Percentiles rank a stretch among this genome's conserved stretches.
phyloP scores from a whole-genome alignment of 495 filamentous ascomycete genomes.

The Aspergillus conjunctus region DNA sequence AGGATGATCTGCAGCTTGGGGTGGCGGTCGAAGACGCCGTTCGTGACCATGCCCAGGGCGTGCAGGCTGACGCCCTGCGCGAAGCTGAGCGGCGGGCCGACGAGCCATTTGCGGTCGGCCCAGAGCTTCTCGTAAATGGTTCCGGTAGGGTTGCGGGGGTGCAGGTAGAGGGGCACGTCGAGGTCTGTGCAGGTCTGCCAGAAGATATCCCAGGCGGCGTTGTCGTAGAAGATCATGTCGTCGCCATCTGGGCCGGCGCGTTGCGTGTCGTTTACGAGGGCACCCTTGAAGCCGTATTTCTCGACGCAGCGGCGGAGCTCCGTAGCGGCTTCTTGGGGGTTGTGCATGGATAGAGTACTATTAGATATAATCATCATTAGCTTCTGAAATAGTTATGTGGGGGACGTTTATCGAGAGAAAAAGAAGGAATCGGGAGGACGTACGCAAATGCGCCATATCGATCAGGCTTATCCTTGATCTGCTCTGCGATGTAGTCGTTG shows the following conservation, averaged over 20 bases:
- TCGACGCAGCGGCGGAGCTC: constrained; percentile 60
- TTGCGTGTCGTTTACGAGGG: constrained; percentile 62
- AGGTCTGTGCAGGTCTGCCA: constrained; percentile 58
- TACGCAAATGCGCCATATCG: constrained; percentile 61
- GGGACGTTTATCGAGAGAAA: neutral
- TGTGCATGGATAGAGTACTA: constrained; percentile 56
- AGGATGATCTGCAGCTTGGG: constrained; percentile 63
- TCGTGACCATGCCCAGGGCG: constrained; percentile 53
- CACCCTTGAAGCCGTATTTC: constrained; percentile 59
- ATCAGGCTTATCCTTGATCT: constrained; percentile 52
- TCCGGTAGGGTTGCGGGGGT: constrained; percentile 55
- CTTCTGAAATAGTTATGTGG: neutral
- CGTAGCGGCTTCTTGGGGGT: constrained; percentile 53
- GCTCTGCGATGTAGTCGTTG: constrained; percentile 60
- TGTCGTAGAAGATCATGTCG: constrained; percentile 62
- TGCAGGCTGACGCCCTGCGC: constrained; percentile 54
- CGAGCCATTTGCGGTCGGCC: constrained; percentile 52
- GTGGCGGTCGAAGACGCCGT: constrained; percentile 53
- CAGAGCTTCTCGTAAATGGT: constrained; percentile 54
- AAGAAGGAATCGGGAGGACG: constrained; percentile 1
- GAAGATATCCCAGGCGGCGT: constrained; percentile 57
- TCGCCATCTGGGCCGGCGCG: constrained; percentile 51
- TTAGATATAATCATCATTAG: constrained; percentile 2
- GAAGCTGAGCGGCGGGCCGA: constrained; percentile 49
- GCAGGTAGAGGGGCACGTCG: constrained; percentile 65